Conservation (phyloP, 345 rosid species). For the Moricandia moricandioides region DNA sequence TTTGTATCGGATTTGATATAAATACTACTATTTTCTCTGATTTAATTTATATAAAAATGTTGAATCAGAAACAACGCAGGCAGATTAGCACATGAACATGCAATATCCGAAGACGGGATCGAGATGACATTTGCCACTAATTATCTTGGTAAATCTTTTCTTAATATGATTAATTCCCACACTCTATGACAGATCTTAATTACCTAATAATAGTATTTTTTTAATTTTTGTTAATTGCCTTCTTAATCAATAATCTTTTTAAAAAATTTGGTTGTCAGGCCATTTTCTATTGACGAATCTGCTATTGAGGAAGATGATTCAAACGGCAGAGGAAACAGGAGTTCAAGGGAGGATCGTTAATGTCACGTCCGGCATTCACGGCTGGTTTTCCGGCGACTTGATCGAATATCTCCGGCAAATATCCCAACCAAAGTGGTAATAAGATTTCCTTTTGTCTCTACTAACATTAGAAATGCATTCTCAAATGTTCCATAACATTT, state of each 20-base stretch:
- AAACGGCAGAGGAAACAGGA: slow-evolving; percentile 66
- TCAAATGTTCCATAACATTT: not conserved
- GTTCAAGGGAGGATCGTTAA: slow-evolving; percentile 79
- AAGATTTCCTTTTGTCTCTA: not conserved
- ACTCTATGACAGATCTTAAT: slow-evolving; percentile 30
- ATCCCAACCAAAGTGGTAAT: slow-evolving; percentile 62
- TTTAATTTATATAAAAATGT: not conserved
- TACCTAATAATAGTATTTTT: not conserved
- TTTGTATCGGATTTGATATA: not conserved
- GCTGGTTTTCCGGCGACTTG: slow-evolving; percentile 85
- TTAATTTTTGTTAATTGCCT: not conserved
- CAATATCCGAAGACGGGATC: slow-evolving; percentile 88
- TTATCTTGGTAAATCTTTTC: slow-evolving; percentile 60
- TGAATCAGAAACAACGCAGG: slow-evolving; percentile 89
- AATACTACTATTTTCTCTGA: not conserved
- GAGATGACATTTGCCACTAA: slow-evolving; percentile 99
- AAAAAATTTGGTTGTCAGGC: slow-evolving; percentile 33
- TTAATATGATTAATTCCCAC: slow-evolving; percentile 25
- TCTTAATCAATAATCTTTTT: not conserved
- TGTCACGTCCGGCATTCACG: slow-evolving; percentile 77
- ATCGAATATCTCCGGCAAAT: slow-evolving; percentile 63
- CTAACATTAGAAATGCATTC: not conserved
- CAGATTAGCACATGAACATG: slow-evolving; percentile 82
- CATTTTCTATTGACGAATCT: slow-evolving; percentile 80
- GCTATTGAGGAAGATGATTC: slow-evolving; percentile 63